These are phyloP conservation scores for Nakazawaea ernobii DNA, from an alignment of 805 yeast genomes.

Conservation along the genomic window DNA sequence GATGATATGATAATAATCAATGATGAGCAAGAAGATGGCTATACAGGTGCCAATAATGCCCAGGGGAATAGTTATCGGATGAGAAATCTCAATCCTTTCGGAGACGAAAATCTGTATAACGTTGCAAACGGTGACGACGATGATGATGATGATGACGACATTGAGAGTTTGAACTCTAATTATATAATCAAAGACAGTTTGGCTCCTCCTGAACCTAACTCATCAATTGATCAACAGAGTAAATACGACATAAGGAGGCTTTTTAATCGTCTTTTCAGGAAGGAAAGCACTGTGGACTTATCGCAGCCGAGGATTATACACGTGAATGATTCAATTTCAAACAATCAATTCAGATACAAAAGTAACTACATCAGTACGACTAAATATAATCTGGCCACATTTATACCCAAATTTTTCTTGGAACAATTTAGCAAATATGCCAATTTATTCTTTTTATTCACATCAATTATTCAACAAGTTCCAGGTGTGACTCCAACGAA, in stretches of 20 bases:
- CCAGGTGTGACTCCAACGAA: slow-evolving; percentile 96
- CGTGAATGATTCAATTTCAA: slow-evolving; percentile 57
- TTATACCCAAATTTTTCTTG: slow-evolving; percentile 87
- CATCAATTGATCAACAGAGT: not conserved
- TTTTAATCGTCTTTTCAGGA: slow-evolving; percentile 7
- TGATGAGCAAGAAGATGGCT: slow-evolving; percentile 1
- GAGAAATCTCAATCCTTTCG: slow-evolving; percentile 10
- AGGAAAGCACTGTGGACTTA: slow-evolving; percentile 15
- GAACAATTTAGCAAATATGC: slow-evolving; percentile 98
- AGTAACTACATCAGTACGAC: slow-evolving; percentile 93
- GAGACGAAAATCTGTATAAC: slow-evolving; percentile 5
- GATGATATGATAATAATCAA: slow-evolving; percentile 9
- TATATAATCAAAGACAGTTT: slow-evolving; percentile 9
- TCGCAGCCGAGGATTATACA: slow-evolving; percentile 52
- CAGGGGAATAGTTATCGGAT: not conserved
- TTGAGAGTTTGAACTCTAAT: slow-evolving; percentile 8
- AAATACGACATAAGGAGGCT: slow-evolving; percentile 12
- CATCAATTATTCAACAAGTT: slow-evolving; percentile 92
- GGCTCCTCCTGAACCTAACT: slow-evolving; percentile 9
- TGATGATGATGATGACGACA: slow-evolving; percentile 8
- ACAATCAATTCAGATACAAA: slow-evolving; percentile 49
- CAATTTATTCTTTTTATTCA: slow-evolving; percentile 85
- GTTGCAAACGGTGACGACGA: slow-evolving; percentile 1
- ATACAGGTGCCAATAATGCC: not conserved
- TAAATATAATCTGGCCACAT: slow-evolving; percentile 89